Evolutionary conservation across 2,329 filamentous ascomycete genomes (phyloP).

Genomic region (Talaromyces sp.): DNA sequence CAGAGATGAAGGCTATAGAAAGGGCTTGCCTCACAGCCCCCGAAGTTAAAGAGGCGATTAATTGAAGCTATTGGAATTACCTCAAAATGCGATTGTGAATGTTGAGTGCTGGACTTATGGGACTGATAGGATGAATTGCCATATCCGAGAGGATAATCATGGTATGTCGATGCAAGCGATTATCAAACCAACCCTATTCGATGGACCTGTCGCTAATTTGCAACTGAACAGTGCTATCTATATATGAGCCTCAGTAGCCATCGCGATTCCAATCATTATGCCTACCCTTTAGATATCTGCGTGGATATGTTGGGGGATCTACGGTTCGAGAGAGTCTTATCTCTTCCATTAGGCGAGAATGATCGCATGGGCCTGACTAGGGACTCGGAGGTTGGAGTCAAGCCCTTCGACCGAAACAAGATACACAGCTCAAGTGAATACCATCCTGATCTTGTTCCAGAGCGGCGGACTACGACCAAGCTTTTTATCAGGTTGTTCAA

Average conservation of each 20-base stretch:
- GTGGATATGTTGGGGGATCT: conserved; percentile 55
- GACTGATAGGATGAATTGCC: conserved; percentile 51
- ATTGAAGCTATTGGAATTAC: conserved; percentile 43
- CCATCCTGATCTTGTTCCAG: conserved; percentile 34
- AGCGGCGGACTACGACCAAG: conserved; percentile 38
- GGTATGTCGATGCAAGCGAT: too few species aligned
- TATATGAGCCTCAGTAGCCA: conserved; percentile 43
- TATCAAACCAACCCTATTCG: too few species aligned
- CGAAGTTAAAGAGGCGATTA: conserved; percentile 43
- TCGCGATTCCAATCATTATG: conserved; percentile 58
- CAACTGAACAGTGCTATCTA: conserved; percentile 30
- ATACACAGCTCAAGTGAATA: conserved; percentile 32
- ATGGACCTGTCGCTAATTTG: too few species aligned
- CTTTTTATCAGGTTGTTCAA: conserved; percentile 40
- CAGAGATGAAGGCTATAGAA: conserved; percentile 49
- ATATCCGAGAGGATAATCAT: conserved; percentile 49
- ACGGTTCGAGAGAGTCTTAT: conserved; percentile 37
- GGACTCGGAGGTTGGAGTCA: neutral
- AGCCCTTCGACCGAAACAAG: neutral
- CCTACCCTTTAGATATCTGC: conserved; percentile 57
- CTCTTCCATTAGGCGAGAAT: neutral
- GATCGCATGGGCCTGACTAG: neutral
- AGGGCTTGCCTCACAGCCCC: conserved; percentile 47
- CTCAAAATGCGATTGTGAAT: conserved; percentile 45
- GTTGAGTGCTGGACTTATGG: conserved; percentile 59